Base-by-base conservation (phyloP, 2,329 filamentous ascomycete species). In the Ceratocystis harringtonii region DNA sequence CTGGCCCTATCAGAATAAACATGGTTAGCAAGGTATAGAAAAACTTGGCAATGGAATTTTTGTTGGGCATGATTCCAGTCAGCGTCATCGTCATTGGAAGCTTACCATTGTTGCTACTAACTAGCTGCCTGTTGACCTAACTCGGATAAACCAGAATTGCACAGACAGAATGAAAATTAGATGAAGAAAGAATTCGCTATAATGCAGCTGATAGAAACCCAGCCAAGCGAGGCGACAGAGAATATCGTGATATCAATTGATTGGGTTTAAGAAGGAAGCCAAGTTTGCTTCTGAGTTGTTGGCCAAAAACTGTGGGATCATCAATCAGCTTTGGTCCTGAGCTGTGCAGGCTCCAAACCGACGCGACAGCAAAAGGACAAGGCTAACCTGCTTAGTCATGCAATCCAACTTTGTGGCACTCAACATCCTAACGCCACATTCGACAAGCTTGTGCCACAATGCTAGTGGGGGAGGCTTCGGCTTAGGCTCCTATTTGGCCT, bases 1-100 rank as follows among this genome's bases (percentile, higher is more conserved):
- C 78, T 90, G 87, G 81, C 88, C 88, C 88, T 91, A 70, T 44
- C 10, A 52, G 7, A 2, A 52, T 30, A 19, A n/a, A 19, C 8
- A 36, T 12, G n/a, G 64, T 65, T 65, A 65, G 58, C n/a, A 62
- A 62, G 41, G 10, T 63, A 28, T 36, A 30, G 15, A 58, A n/a
- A 17, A 36, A 12, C 10, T 36, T 36, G 8, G 32, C 10, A 12
- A n/a, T 25, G 43, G 17, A n/a, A 5, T 50, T 15, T 1, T 58
- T 17, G 52, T 22, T 22, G 52, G 44, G 5, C 19, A 19, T n/a
- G 7, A 36, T 36, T 36, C 32, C 32, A 36, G 19, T 22, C 44
- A 50, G 28, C 44, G 44, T 50, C 48, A 63, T 63, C 61, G 44
- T 50, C 32, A 57, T 44, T n/a, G 7, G 36, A 48, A 36, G 41